phyloP scores from a whole-genome alignment of 345 rosid genomes.

The Gossypium herbaceum region DNA sequence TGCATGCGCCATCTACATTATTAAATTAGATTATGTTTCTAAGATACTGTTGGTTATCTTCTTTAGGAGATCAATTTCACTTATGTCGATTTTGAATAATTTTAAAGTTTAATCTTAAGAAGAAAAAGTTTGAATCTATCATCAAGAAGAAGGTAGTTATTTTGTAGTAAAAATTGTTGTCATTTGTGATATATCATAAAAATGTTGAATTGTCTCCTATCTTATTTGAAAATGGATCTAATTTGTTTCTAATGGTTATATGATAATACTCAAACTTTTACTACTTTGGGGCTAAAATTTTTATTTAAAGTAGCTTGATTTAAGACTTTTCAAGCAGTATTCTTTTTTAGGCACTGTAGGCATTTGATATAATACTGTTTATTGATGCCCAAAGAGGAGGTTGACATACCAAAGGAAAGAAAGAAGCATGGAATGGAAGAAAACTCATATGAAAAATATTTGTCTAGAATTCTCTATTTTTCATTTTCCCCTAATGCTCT shows the following conservation, averaged over 20 bases:
- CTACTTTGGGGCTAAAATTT: background rate
- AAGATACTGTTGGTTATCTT: background rate
- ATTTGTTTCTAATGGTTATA: background rate
- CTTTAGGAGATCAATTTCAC: background rate
- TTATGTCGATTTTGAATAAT: background rate
- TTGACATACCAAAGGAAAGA: background rate
- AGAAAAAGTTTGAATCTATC: background rate
- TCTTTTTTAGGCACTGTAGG: background rate
- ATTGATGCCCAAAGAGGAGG: conserved; percentile 2
- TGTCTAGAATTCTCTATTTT: background rate
- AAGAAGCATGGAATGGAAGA: conserved; percentile 6
- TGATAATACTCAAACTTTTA: background rate
- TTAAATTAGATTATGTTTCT: background rate
- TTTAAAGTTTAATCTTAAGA: background rate
- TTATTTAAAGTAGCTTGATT: conserved; percentile 3
- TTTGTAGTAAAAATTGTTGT: background rate
- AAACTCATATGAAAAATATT: background rate
- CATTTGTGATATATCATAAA: background rate
- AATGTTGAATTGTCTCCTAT: background rate
- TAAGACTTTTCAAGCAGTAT: background rate
- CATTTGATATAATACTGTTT: background rate
- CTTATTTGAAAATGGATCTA: background rate
- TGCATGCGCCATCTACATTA: background rate
- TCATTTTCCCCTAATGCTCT: background rate
- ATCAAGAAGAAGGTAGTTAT: background rate